These are phyloP conservation scores for Claviceps cyperi DNA, from an alignment of 2,329 filamentous ascomycete genomes.

Conservation along the genomic window DNA sequence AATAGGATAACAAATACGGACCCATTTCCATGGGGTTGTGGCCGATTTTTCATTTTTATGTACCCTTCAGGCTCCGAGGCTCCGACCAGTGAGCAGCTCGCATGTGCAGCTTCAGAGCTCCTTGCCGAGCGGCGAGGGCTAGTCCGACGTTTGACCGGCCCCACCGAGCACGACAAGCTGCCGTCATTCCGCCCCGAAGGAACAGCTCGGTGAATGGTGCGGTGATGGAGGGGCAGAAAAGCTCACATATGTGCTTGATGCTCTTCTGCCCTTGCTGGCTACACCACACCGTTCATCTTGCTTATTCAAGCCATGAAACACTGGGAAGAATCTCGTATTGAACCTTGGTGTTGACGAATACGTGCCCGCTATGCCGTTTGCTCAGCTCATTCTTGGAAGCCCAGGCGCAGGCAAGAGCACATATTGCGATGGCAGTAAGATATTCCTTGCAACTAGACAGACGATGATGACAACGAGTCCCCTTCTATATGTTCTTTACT, in stretches of 20 bases:
- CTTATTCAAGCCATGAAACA: background rate
- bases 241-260: background rate
- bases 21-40: slow-evolving; percentile 3
- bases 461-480: background rate
- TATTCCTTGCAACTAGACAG: background rate
- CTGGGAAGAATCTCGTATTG: background rate
- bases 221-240: slow-evolving; percentile 4
- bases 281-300: background rate
- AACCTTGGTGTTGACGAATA: background rate
- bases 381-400: slow-evolving; percentile 80
- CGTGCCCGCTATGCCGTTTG: slow-evolving; percentile 38
- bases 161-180: background rate
- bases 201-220: background rate
- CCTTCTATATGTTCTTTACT: background rate
- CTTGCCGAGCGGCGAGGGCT: too few species aligned
- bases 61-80: background rate
- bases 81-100: background rate
- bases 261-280: background rate
- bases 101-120: background rate
- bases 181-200: background rate
- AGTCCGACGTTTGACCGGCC: background rate
- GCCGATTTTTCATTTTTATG: slow-evolving; percentile 2
- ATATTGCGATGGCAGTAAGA: slow-evolving; percentile 84
- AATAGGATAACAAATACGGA: slow-evolving; percentile 3
- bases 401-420: slow-evolving; percentile 94